Percentiles rank a stretch among this genome's conserved stretches.
Conservation (phyloP, 176 grass and related monocot genomes). For the Juncus effusus region DNA sequence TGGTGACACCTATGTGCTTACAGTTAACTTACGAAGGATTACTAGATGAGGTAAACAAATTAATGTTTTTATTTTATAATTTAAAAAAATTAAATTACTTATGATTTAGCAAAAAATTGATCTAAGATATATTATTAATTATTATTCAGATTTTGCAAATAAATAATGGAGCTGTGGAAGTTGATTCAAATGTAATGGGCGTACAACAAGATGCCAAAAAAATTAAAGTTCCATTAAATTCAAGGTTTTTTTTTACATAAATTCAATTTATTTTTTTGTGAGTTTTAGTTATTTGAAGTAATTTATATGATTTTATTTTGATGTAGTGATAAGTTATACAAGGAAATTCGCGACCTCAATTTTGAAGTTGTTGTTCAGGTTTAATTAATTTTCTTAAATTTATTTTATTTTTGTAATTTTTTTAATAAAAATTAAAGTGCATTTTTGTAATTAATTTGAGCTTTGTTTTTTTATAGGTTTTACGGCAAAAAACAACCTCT, state of each 20-base stretch:
- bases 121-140: constrained; percentile 16
- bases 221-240: constrained; percentile 92
- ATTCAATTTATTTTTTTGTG: constrained; percentile 3
- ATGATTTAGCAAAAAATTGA: background rate
- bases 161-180: constrained; percentile 83
- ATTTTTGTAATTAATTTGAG: constrained; percentile 2
- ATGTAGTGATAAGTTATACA: constrained; percentile 94
- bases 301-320: background rate
- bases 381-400: constrained; percentile 13
- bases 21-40: constrained; percentile 97
- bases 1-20: constrained; percentile 97
- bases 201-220: constrained; percentile 75
- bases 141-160: constrained; percentile 76
- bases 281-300: constrained; percentile 18
- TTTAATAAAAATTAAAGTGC: background rate
- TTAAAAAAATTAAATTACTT: background rate
- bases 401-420: background rate
- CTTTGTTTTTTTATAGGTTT: constrained; percentile 50
- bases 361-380: constrained; percentile 99
- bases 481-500: constrained; percentile 94
- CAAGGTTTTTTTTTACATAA: constrained; percentile 42
- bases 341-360: constrained; percentile 93
- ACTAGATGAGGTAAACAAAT: constrained; percentile 70
- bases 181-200: constrained; percentile 80
- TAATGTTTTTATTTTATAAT: background rate